A percentile compares a stretch with the other conserved stretches of the same genome.
These are phyloP conservation scores for Blumeria hordei DNA, from an alignment of 2,329 filamentous ascomycete genomes.

Conservation along the genomic window DNA sequence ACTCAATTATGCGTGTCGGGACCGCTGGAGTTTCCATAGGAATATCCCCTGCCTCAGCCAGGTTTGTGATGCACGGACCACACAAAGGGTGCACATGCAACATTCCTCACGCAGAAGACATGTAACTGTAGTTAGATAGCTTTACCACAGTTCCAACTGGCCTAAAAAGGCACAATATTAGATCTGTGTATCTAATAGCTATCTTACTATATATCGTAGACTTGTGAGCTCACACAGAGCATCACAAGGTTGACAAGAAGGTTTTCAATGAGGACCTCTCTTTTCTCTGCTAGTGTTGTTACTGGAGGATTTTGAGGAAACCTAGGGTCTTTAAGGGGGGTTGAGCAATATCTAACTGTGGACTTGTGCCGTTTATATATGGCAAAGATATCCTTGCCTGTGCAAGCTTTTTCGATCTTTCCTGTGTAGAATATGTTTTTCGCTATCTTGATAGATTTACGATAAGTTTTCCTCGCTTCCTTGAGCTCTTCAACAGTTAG, in stretches of 20 bases:
- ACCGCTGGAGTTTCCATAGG: neutral
- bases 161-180: no score
- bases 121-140: no score
- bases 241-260: neutral
- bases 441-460: neutral
- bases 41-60: neutral
- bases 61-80: no score
- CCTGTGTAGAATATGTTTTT: neutral
- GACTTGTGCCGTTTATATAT: neutral
- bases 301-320: neutral
- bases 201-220: no score
- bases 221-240: no score
- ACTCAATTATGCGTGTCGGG: neutral
- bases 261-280: neutral
- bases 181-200: no score
- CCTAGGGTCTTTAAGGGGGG: neutral
- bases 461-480: neutral
- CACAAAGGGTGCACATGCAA: no score
- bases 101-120: no score
- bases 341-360: neutral
- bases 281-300: neutral
- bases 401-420: neutral
- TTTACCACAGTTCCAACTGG: no score
- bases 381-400: neutral
- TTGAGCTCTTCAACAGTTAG: neutral